Percentiles rank a stretch among this genome's conserved stretches.
Evolutionary conservation across 495 filamentous ascomycete genomes (phyloP).

Genomic region (Pyrenopolyporus hunteri): DNA sequence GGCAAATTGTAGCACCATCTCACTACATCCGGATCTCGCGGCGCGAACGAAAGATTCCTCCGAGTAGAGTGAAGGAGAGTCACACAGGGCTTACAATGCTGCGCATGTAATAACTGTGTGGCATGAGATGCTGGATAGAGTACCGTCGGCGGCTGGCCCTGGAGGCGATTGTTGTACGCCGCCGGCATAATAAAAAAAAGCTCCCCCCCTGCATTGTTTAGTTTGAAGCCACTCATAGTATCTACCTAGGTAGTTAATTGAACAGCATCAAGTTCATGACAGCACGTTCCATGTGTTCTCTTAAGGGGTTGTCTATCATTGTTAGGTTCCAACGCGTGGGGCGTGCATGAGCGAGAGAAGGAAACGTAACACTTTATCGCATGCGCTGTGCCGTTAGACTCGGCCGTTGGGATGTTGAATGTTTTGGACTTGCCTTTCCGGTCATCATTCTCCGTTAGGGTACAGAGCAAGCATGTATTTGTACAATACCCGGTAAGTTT

Average conservation of each 20-base stretch:
- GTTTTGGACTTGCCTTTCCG: conserved; percentile 24
- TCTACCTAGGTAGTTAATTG: conserved; percentile 26
- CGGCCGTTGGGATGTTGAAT: conserved; percentile 13
- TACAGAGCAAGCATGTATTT: conserved; percentile 7
- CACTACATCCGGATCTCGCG: conserved; percentile 40
- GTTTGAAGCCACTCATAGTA: conserved; percentile 32
- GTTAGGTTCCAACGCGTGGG: conserved; percentile 19
- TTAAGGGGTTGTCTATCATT: background rate
- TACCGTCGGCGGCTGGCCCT: conserved; percentile 16
- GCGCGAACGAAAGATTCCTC: conserved; percentile 27
- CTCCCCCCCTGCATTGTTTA: conserved; percentile 32
- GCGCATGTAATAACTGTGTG: conserved; percentile 23
- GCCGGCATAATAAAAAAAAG: conserved; percentile 19
- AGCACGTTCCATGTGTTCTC: conserved; percentile 2
- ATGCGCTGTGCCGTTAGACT: conserved; percentile 22
- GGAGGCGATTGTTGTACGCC: conserved; percentile 19
- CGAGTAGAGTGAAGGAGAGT: conserved; percentile 35
- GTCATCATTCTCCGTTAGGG: conserved; percentile 5
- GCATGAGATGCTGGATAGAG: conserved; percentile 42
- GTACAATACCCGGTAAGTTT: too few relatives aligned
- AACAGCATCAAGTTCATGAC: conserved; percentile 32
- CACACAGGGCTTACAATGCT: conserved; percentile 27
- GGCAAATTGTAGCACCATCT: conserved; percentile 40
- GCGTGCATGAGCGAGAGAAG: conserved; percentile 15
- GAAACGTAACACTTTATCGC: conserved; percentile 31